Conservation (phyloP, 2,329 filamentous ascomycete genomes). For the Ascochyta viciae-villosae region DNA sequence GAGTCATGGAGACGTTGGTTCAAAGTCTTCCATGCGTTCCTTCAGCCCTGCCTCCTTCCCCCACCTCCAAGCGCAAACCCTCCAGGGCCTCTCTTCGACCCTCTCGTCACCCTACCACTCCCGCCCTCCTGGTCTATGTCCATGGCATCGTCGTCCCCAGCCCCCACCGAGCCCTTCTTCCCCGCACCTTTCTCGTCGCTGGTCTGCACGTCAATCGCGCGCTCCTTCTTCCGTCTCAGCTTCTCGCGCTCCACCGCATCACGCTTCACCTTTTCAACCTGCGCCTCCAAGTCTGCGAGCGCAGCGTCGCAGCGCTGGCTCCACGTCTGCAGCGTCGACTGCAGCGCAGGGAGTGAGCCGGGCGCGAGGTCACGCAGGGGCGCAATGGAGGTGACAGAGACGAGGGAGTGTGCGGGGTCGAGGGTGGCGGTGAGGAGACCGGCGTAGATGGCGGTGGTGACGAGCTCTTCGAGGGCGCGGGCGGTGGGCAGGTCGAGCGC, state of each 20-base stretch:
- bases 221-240: conserved; percentile 51
- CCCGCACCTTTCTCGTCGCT: conserved; percentile 38
- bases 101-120: conserved; percentile 32
- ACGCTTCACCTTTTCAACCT: conserved; percentile 71
- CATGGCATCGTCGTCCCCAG: conserved; percentile 45
- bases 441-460: conserved; percentile 87
- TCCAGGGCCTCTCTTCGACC: conserved; percentile 39
- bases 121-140: conserved; percentile 48
- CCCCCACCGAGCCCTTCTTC: conserved; percentile 29
- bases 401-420: conserved; percentile 75
- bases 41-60: conserved; percentile 38
- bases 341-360: conserved; percentile 72
- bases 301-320: conserved; percentile 77
- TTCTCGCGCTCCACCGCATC: conserved; percentile 52
- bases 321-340: conserved; percentile 75
- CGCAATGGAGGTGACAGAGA: conserved; percentile 80
- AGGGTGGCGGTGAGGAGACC: conserved; percentile 83
- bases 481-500: conserved; percentile 71
- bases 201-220: conserved; percentile 46
- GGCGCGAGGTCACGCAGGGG: conserved; percentile 87
- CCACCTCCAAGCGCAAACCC: conserved; percentile 35
- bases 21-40: not conserved
- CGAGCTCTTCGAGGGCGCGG: conserved; percentile 80
- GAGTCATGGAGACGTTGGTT: no score
- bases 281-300: conserved; percentile 75